Conservation (phyloP, 306 rosid species). For the Glycine latifolia region DNA sequence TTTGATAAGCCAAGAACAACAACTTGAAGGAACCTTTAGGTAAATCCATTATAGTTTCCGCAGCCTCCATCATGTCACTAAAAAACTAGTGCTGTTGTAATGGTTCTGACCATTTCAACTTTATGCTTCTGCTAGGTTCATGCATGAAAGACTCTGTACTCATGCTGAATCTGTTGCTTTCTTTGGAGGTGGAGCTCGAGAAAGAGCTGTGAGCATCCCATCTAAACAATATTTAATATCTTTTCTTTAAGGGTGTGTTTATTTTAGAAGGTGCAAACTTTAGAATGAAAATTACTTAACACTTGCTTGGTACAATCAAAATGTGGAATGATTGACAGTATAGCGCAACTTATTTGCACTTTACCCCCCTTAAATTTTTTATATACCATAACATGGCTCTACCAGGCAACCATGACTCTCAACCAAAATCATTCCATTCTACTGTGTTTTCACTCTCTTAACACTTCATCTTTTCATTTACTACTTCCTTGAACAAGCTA, state of each 20-base stretch:
- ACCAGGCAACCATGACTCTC: slow-evolving; percentile 8
- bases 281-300: slow-evolving; percentile 34
- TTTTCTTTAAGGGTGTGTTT: slow-evolving; percentile 30
- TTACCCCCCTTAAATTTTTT: not conserved
- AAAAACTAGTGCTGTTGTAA: slow-evolving; percentile 37
- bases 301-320: slow-evolving; percentile 25
- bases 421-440: slow-evolving; percentile 9
- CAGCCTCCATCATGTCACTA: slow-evolving; percentile 38
- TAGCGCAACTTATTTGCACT: not conserved
- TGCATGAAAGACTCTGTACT: slow-evolving; percentile 97
- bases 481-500: slow-evolving; percentile 16
- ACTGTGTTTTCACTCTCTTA: slow-evolving; percentile 16
- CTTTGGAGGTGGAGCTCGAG: slow-evolving; percentile 99
- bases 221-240: slow-evolving; percentile 28
- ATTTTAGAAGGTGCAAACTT: slow-evolving; percentile 24
- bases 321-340: slow-evolving; percentile 14
- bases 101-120: slow-evolving; percentile 38
- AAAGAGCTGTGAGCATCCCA: slow-evolving; percentile 82
- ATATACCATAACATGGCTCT: slow-evolving; percentile 3
- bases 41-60: slow-evolving; percentile 47
- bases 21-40: slow-evolving; percentile 97
- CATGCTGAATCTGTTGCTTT: slow-evolving; percentile 99
- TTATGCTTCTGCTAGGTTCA: slow-evolving; percentile 73
- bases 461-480: slow-evolving; percentile 35
- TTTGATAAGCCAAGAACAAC: slow-evolving; percentile 88